Evolutionary conservation across 2,329 filamentous ascomycete genomes (phyloP), one percentile per base, ranked within the genome.

Genomic region (Pseudocercospora musae): DNA sequence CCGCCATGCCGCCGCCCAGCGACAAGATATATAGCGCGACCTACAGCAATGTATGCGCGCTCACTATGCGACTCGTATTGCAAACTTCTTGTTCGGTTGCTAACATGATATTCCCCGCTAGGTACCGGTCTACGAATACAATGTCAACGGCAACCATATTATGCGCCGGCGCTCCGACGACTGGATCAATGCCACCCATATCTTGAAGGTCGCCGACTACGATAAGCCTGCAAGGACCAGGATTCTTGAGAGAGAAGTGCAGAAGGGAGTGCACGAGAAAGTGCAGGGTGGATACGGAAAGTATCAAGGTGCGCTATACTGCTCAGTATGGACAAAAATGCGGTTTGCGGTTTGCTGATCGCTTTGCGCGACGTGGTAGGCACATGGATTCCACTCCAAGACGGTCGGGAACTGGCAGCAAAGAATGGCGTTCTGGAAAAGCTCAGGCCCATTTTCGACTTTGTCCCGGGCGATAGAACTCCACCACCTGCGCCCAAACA

Each of bases 181-280:
- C 78, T 99, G 94, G 92, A 95, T 99, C 80, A 99, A 99, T 82
- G 95, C 95, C n/a, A 99, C 95, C 58, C 95, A 99, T 75, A 98
- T 99, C 63, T 81, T 99, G 54, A 99, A 99, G 75, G 92, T 96
- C 44, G 95, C 95, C 66, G 94, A 94, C 60, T 96, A 96, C 74
- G 95, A 99, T 78, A 99, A 99, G 78, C 95, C 95, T 2, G 92
- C 94, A 11, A 85, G 95, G 74, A 99, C 95, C 44, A 87, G 95
- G 66, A 98, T 99, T 61, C 84, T 99, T 4, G 95, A 99, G 79
- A 87, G 95, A 68, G 95, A 99, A 74, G 94, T 99, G 7, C 95
- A 99, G 73, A 97, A 96, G 77, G 94, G 96, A 48, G 84, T 90
- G 4, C 95, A 99, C 75, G 95, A 98, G 79, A 99, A 99, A 80